A percentile compares a stretch with the other conserved stretches of the same genome.
Conservation (phyloP, 176 grass and related monocot species). For the Juncus inflexus region DNA sequence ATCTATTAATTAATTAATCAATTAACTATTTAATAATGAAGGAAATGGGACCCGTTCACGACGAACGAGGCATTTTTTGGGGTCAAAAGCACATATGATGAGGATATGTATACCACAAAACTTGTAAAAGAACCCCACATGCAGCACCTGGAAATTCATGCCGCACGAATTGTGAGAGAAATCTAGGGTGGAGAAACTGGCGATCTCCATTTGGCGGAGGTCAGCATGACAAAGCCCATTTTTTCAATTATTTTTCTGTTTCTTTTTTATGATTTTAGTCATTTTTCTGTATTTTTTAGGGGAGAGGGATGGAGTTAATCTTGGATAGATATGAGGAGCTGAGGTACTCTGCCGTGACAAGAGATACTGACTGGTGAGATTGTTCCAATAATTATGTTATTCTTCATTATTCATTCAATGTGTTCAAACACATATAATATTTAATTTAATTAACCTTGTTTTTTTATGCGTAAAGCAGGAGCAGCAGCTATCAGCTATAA, state of each 20-base stretch:
- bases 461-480: too few relatives aligned
- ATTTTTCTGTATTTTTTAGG: constrained; percentile 37
- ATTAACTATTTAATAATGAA: constrained; percentile 29
- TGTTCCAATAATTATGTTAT: too few relatives aligned
- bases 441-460: too few relatives aligned
- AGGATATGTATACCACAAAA: constrained; percentile 98
- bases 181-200: constrained; percentile 87
- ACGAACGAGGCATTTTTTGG: constrained; percentile 89
- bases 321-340: constrained; percentile 86
- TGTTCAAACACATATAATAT: too few relatives aligned
- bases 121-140: constrained; percentile 89
- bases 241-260: neutral
- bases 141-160: constrained; percentile 79
- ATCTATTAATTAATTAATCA: too few relatives aligned
- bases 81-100: constrained; percentile 96
- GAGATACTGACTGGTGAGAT: constrained; percentile 45
- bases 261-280: constrained; percentile 21
- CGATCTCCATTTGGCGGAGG: constrained; percentile 97
- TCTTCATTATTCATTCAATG: too few relatives aligned
- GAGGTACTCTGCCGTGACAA: constrained; percentile 82
- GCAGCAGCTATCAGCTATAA: too few relatives aligned
- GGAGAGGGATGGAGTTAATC: constrained; percentile 65
- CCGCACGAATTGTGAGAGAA: constrained; percentile 83
- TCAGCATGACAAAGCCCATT: neutral
- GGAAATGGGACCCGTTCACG: constrained; percentile 97